A percentile compares a stretch with the other conserved stretches of the same genome.
Evolutionary conservation across 2,329 filamentous ascomycete genomes (phyloP).

Genomic region (Cladophialophora bantiana): DNA sequence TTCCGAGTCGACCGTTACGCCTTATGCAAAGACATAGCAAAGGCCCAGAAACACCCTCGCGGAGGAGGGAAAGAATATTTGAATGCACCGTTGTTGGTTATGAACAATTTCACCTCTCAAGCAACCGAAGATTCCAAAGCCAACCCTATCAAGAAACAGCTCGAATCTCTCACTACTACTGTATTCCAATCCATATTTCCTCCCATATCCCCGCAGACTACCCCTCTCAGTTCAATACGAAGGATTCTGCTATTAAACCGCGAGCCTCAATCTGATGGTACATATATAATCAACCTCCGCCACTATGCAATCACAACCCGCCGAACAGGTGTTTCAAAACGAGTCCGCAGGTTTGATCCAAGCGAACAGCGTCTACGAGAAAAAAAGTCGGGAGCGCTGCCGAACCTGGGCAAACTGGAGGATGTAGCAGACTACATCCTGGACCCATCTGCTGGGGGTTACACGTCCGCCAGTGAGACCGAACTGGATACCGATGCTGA

Average conservation of each 20-base stretch:
- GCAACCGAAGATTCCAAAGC: slow-evolving; percentile 62
- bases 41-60: slow-evolving; percentile 80
- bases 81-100: slow-evolving; percentile 87
- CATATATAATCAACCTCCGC: slow-evolving; percentile 83
- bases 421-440: slow-evolving; percentile 96
- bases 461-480: slow-evolving; percentile 90
- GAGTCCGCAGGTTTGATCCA: slow-evolving; percentile 81
- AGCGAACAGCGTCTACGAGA: slow-evolving; percentile 78
- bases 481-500: slow-evolving; percentile 95
- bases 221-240: slow-evolving; percentile 88
- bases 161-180: slow-evolving; percentile 90
- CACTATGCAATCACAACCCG: slow-evolving; percentile 97
- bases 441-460: slow-evolving; percentile 78
- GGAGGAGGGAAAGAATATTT: slow-evolving; percentile 85
- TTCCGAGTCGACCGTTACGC: slow-evolving; percentile 96
- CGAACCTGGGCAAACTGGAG: slow-evolving; percentile 87
- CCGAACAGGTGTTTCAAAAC: slow-evolving; percentile 81
- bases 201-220: slow-evolving; percentile 89
- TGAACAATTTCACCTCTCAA: slow-evolving; percentile 92
- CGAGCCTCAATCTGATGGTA: slow-evolving; percentile 67
- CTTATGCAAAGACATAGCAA: slow-evolving; percentile 86
- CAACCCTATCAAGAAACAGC: slow-evolving; percentile 84
- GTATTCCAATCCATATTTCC: slow-evolving; percentile 97
- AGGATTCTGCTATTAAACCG: slow-evolving; percentile 90
- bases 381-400: slow-evolving; percentile 68